phyloP scores from a whole-genome alignment of 2,329 filamentous ascomycete species.

The Trichophyton rubrum region DNA sequence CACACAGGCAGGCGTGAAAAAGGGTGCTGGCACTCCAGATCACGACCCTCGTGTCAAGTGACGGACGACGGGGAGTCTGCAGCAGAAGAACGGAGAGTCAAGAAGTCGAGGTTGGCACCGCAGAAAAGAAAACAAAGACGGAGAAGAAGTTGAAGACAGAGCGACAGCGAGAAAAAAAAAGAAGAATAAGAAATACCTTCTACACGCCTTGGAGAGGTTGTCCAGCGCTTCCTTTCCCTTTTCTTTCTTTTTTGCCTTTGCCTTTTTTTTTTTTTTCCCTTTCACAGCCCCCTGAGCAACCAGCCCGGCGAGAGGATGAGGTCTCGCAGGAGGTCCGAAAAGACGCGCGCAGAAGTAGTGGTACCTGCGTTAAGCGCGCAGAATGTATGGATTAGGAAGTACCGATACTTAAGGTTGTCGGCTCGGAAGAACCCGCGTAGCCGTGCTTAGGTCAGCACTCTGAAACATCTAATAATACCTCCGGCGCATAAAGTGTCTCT shows the following conservation, averaged over 20 bases:
- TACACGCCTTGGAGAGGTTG: not conserved
- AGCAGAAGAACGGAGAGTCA: constrained; percentile 9
- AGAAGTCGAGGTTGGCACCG: not conserved
- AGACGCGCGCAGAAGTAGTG: not conserved
- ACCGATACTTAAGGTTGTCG: not conserved
- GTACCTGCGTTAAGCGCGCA: not conserved
- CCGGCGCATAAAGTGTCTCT: not conserved
- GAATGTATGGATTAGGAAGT: not conserved
- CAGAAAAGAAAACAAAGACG: not conserved
- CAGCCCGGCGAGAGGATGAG: not conserved
- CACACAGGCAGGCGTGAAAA: not conserved
- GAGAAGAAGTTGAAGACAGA: not conserved
- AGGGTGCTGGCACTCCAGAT: not conserved
- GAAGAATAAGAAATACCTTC: constrained; percentile 4
- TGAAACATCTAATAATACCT: not conserved
- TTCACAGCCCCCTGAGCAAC: constrained; percentile 4
- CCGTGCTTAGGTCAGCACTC: not conserved
- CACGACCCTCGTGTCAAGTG: constrained; percentile 8
- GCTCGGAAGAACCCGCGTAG: not conserved
- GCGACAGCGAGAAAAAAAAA: not conserved
- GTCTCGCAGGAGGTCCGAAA: not conserved
- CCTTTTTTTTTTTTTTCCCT: not conserved
- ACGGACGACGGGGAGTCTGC: constrained; percentile 1
- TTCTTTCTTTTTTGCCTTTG: not conserved
- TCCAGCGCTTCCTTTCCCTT: not conserved